Evolutionary conservation across 1,284 basidiomycete genomes (phyloP).

Genomic region (Ceratobasidium theobromae): DNA sequence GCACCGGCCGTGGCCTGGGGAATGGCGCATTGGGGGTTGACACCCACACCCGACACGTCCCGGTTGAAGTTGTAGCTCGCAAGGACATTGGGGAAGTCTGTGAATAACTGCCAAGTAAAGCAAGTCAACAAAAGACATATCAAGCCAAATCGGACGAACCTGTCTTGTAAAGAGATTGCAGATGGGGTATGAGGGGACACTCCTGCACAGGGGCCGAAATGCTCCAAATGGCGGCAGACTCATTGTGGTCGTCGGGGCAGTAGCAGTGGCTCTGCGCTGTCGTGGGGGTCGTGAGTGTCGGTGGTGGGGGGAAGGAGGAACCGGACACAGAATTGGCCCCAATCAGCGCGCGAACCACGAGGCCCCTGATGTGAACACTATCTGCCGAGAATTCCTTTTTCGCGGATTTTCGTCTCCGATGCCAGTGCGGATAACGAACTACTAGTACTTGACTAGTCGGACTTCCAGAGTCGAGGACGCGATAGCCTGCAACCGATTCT

Average conservation of each 20-base stretch:
- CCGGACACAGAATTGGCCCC: neutral
- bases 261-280: slow-evolving; percentile 6
- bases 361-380: slow-evolving; percentile 21
- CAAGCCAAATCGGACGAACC: slow-evolving; percentile 41
- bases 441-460: no score
- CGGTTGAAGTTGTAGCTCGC: slow-evolving; percentile 47
- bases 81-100: slow-evolving; percentile 11
- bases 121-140: neutral
- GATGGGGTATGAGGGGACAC: slow-evolving; percentile 65
- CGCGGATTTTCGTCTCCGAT: neutral
- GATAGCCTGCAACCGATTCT: neutral
- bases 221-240: slow-evolving; percentile 52
- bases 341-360: slow-evolving; percentile 26
- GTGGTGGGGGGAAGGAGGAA: slow-evolving; percentile 19
- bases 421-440: neutral
- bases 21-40: slow-evolving; percentile 60
- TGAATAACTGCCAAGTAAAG: slow-evolving; percentile 16
- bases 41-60: slow-evolving; percentile 56
- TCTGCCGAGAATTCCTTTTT: neutral
- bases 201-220: slow-evolving; percentile 57
- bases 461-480: slow-evolving; percentile 20
- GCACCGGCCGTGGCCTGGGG: slow-evolving; percentile 40
- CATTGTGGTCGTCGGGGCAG: no score
- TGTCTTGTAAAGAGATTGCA: slow-evolving; percentile 72
- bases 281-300: slow-evolving; percentile 20